Conservation (phyloP, 1,284 basidiomycete genomes). For the Rhodotorula sp. region DNA sequence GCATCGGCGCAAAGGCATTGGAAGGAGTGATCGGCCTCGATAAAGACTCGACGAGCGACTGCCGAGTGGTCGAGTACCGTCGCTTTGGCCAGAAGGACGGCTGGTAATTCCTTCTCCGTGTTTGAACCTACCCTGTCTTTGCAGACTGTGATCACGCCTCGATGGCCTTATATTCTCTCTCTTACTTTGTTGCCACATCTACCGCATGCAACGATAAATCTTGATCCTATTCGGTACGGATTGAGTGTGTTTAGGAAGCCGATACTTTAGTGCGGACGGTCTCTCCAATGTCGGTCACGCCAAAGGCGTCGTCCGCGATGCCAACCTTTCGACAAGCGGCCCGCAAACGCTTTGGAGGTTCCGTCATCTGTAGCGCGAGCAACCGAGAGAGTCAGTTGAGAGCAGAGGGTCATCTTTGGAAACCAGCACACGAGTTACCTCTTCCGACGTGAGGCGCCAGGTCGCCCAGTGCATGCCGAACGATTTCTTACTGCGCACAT, state of each 20-base stretch:
- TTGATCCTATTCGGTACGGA: not conserved
- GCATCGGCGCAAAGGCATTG: not conserved
- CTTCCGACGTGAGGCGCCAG: conserved; percentile 49
- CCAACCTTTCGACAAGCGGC: conserved; percentile 57
- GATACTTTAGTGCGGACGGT: conserved; percentile 46
- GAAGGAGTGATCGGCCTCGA: conserved; percentile 46
- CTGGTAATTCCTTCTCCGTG: conserved; percentile 56
- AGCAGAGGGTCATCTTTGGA: no score
- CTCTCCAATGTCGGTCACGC: conserved; percentile 60
- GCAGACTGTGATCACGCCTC: not conserved
- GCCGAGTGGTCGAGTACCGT: conserved; percentile 69
- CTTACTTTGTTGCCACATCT: not conserved
- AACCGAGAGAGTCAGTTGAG: no score
- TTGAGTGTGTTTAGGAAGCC: not conserved
- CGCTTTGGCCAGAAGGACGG: conserved; percentile 80
- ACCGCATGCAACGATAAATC: not conserved
- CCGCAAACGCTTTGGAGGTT: conserved; percentile 59
- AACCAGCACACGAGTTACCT: not conserved
- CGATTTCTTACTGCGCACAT: conserved; percentile 57
- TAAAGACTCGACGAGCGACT: conserved; percentile 54
- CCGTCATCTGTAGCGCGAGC: conserved; percentile 43
- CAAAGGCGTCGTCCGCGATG: conserved; percentile 57
- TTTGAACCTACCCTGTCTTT: not conserved
- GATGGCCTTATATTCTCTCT: not conserved
- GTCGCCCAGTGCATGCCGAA: conserved; percentile 53